These are phyloP conservation scores for Fragosphaeria purpurea DNA, from an alignment of 2,329 filamentous ascomycete genomes.

Conservation along the genomic window DNA sequence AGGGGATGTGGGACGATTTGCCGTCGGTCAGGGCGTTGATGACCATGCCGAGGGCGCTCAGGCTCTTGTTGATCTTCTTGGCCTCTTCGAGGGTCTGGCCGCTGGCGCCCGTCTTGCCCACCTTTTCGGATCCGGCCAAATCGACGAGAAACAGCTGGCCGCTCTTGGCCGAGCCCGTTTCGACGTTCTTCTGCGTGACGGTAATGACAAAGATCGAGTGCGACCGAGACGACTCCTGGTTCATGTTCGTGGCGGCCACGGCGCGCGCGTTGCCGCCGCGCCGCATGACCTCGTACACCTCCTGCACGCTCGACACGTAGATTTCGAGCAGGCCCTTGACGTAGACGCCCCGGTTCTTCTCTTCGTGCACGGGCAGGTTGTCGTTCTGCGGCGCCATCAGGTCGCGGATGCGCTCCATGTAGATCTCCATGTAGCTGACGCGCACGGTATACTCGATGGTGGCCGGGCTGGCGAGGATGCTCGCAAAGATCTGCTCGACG, in stretches of 20 bases:
- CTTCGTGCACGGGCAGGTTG: slow-evolving; percentile 94
- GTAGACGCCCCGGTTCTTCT: slow-evolving; percentile 91
- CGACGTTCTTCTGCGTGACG: slow-evolving; percentile 93
- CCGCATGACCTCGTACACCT: slow-evolving; percentile 95
- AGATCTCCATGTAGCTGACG: slow-evolving; percentile 99
- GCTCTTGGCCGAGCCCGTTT: slow-evolving; percentile 91
- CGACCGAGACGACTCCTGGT: slow-evolving; percentile 93
- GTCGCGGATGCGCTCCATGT: slow-evolving; percentile 98
- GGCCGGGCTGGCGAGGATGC: slow-evolving; percentile 80
- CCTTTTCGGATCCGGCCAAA: slow-evolving; percentile 96
- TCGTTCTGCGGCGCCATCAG: slow-evolving; percentile 86
- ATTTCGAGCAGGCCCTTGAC: slow-evolving; percentile 92
- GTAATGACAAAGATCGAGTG: slow-evolving; percentile 98
- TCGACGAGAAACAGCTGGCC: slow-evolving; percentile 96
- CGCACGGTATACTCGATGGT: slow-evolving; percentile 98
- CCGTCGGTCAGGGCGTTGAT: slow-evolving; percentile 96
- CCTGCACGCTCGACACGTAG: slow-evolving; percentile 88
- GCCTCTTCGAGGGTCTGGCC: slow-evolving; percentile 96
- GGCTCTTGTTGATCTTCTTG: slow-evolving; percentile 99
- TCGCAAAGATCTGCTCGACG: slow-evolving; percentile 93
- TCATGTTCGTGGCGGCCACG: slow-evolving; percentile 98
- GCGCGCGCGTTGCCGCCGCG: slow-evolving; percentile 80
- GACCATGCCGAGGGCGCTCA: slow-evolving; percentile 97
- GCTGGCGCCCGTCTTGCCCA: slow-evolving; percentile 95
- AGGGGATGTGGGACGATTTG: slow-evolving; percentile 92